Conservation (phyloP, 2,329 filamentous ascomycete genomes). For the Thermoascus crustaceus region DNA sequence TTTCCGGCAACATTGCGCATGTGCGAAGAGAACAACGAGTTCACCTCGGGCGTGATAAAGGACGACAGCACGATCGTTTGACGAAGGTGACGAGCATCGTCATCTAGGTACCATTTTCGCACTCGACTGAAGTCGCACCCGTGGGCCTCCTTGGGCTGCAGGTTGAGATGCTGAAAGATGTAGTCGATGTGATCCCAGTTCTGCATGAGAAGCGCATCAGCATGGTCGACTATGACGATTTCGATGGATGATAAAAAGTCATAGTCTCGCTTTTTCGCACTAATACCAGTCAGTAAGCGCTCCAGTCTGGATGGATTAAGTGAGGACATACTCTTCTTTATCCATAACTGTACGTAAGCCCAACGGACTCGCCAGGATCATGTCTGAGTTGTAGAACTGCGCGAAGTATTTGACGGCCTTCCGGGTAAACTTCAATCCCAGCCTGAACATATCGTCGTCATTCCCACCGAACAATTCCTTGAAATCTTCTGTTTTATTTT, state of each 20-base stretch:
- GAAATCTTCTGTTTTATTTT: constrained; percentile 78
- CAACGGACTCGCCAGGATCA: constrained; percentile 83
- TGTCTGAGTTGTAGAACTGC: constrained; percentile 92
- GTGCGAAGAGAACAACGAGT: constrained; percentile 65
- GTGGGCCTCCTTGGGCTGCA: constrained; percentile 80
- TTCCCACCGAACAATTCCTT: constrained; percentile 85
- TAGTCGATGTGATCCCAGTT: constrained; percentile 96
- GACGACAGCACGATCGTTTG: constrained; percentile 77
- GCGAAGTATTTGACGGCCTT: constrained; percentile 94
- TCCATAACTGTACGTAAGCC: constrained; percentile 87
- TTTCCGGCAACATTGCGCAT: constrained; percentile 78
- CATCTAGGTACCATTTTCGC: constrained; percentile 86
- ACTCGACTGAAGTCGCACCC: constrained; percentile 91
- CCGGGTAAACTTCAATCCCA: constrained; percentile 93
- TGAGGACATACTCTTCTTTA: constrained; percentile 52
- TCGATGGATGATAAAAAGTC: constrained; percentile 95
- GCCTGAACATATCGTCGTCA: constrained; percentile 92
- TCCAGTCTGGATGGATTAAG: no score
- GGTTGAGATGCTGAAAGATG: constrained; percentile 84
- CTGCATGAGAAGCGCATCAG: constrained; percentile 90
- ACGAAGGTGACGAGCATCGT: constrained; percentile 68
- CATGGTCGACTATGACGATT: constrained; percentile 80
- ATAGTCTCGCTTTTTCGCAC: constrained; percentile 61
- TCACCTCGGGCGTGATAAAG: constrained; percentile 82
- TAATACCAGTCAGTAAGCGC: constrained; percentile 26